A percentile compares a stretch with the other conserved stretches of the same genome.
phyloP scores from a whole-genome alignment of 2,329 filamentous ascomycete genomes.

The Aspergillus bombycis region DNA sequence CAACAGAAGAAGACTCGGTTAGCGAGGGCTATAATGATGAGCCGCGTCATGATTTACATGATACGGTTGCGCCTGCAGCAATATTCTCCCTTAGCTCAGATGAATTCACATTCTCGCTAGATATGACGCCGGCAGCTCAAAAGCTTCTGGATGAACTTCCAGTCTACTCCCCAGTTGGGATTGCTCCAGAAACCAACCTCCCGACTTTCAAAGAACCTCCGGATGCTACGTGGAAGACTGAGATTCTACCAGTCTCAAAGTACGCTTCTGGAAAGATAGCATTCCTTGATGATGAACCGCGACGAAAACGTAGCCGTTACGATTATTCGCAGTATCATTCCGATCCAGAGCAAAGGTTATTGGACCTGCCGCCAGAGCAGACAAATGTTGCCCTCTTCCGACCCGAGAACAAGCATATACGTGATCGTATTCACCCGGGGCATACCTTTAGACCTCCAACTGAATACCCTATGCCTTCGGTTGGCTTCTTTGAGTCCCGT shows the following conservation, averaged over 20 bases:
- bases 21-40: conserved; percentile 53
- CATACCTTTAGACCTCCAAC: conserved; percentile 93
- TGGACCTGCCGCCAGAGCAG: conserved; percentile 67
- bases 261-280: conserved; percentile 81
- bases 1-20: conserved; percentile 62
- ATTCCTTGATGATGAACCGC: conserved; percentile 66
- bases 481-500: conserved; percentile 86
- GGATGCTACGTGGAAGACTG: conserved; percentile 72
- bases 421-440: conserved; percentile 85
- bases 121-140: conserved; percentile 73
- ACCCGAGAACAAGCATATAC: conserved; percentile 83
- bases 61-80: conserved; percentile 66
- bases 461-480: conserved; percentile 86
- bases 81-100: conserved; percentile 83
- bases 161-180: conserved; percentile 67
- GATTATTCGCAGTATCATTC: conserved; percentile 75
- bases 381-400: conserved; percentile 84
- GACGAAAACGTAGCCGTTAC: conserved; percentile 79
- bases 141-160: conserved; percentile 80
- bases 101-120: conserved; percentile 77
- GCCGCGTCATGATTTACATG: conserved; percentile 45
- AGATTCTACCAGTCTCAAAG: conserved; percentile 83
- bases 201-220: conserved; percentile 63
- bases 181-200: conserved; percentile 61
- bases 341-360: conserved; percentile 56